phyloP scores from a whole-genome alignment of 208 protist genomes.

The Crithidia expoeki region DNA sequence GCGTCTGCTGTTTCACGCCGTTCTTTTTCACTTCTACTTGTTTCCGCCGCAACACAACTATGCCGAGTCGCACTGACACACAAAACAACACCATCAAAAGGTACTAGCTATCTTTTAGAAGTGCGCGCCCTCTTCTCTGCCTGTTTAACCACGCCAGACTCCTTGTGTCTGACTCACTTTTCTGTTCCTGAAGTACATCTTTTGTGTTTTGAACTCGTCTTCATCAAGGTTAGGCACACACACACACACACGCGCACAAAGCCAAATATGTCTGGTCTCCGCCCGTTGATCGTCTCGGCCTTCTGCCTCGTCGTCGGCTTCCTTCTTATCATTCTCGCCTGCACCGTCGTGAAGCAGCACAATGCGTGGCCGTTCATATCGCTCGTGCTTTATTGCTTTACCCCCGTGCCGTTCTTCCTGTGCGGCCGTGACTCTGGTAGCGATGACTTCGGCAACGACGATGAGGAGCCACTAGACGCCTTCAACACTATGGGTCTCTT shows the following conservation, averaged over 20 bases:
- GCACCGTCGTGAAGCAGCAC: constrained; percentile 42
- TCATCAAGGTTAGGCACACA: too few relatives aligned
- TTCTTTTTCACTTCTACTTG: too few relatives aligned
- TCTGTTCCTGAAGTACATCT: too few relatives aligned
- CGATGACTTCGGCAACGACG: constrained; percentile 27
- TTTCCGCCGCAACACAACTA: too few relatives aligned
- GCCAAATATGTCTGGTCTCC: constrained; percentile 53
- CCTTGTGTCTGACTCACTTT: too few relatives aligned
- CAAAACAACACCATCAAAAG: too few relatives aligned
- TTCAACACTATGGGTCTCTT: constrained; percentile 64
- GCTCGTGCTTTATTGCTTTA: constrained; percentile 55
- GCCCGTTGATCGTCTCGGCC: constrained; percentile 55
- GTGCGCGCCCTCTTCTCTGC: too few relatives aligned
- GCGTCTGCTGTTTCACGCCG: too few relatives aligned
- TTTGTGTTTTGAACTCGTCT: too few relatives aligned
- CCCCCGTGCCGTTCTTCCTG: constrained; percentile 65
- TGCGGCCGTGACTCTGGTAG: constrained; percentile 35
- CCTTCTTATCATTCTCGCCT: constrained; percentile 62
- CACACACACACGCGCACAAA: background rate
- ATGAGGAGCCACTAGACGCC: constrained; percentile 33
- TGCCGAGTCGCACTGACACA: too few relatives aligned
- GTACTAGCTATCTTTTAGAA: too few relatives aligned
- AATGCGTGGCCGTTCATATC: constrained; percentile 68
- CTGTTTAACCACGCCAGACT: too few relatives aligned
- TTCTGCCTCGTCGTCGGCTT: constrained; percentile 57